Percentiles rank a stretch among this genome's conserved stretches.
phyloP scores from a whole-genome alignment of 2,329 filamentous ascomycete species.

The Pseudogymnoascus sp. region DNA sequence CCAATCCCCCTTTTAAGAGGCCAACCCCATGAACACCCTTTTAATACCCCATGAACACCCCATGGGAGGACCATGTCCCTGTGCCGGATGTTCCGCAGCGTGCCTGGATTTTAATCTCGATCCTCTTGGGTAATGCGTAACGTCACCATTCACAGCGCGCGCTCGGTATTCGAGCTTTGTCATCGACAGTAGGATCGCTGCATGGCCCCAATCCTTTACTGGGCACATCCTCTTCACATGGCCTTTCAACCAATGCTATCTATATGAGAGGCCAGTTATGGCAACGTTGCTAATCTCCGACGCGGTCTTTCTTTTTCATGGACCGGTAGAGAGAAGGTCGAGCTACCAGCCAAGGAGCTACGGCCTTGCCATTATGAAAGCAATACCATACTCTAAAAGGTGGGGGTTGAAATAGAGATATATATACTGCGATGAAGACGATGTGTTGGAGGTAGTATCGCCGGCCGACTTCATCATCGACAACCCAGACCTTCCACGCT shows the following conservation, averaged over 20 bases:
- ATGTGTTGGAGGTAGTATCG: not conserved
- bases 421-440: not conserved
- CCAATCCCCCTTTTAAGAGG: not conserved
- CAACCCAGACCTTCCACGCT: not conserved
- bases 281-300: conserved; percentile 2
- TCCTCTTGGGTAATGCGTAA: not conserved
- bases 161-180: not conserved
- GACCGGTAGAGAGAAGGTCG: not conserved
- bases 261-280: not conserved
- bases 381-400: not conserved
- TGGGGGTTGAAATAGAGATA: not conserved
- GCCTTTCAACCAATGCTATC: not conserved
- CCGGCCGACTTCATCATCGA: conserved; percentile 7
- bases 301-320: not conserved
- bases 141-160: not conserved
- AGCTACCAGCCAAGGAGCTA: not conserved
- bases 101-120: conserved; percentile 6
- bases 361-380: not conserved
- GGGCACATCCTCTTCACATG: not conserved
- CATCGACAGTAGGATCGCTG: not conserved
- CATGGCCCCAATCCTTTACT: not conserved
- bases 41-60: no score
- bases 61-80: not conserved
- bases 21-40: not conserved
- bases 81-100: not conserved